A percentile compares a stretch with the other conserved stretches of the same genome.
Conservation (phyloP, 805 yeast species). For the Ogataea minuta region DNA sequence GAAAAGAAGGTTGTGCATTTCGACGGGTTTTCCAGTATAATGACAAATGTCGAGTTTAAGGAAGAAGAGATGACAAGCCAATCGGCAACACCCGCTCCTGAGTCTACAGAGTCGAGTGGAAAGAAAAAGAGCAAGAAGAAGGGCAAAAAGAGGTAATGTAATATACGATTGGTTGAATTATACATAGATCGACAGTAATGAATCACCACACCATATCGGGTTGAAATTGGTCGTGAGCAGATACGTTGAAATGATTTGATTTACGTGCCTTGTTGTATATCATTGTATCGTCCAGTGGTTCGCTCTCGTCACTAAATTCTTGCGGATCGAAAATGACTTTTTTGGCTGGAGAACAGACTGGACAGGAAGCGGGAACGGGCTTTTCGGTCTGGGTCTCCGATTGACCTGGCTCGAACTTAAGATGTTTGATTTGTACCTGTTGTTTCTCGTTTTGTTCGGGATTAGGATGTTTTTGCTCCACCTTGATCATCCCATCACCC, state of each 20-base stretch:
- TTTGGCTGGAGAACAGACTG: slow-evolving; percentile 12
- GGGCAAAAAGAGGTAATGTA: slow-evolving; percentile 22
- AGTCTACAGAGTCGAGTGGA: slow-evolving; percentile 10
- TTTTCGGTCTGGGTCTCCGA: neutral
- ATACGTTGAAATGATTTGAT: slow-evolving; percentile 5
- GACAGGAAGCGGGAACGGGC: slow-evolving; percentile 2
- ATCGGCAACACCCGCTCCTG: slow-evolving; percentile 7
- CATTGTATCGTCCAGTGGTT: slow-evolving; percentile 12
- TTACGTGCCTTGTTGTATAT: slow-evolving; percentile 15
- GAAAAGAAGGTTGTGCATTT: slow-evolving; percentile 22
- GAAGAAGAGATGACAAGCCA: slow-evolving; percentile 11
- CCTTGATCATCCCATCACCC: slow-evolving; percentile 18
- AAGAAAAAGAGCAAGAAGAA: slow-evolving; percentile 25
- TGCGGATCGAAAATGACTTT: slow-evolving; percentile 5
- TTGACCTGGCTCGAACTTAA: too few species aligned
- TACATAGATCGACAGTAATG: slow-evolving; percentile 5
- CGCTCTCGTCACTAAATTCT: slow-evolving; percentile 7
- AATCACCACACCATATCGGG: slow-evolving; percentile 15
- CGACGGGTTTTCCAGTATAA: slow-evolving; percentile 27
- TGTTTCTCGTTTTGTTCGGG: neutral
- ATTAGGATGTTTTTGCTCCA: slow-evolving; percentile 17
- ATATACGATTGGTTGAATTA: neutral
- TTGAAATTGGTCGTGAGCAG: slow-evolving; percentile 4
- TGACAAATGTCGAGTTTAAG: slow-evolving; percentile 23
- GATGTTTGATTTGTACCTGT: slow-evolving; percentile 6